Evolutionary conservation across 495 filamentous ascomycete species (phyloP).

Genomic region (Delitschia confertaspora): DNA sequence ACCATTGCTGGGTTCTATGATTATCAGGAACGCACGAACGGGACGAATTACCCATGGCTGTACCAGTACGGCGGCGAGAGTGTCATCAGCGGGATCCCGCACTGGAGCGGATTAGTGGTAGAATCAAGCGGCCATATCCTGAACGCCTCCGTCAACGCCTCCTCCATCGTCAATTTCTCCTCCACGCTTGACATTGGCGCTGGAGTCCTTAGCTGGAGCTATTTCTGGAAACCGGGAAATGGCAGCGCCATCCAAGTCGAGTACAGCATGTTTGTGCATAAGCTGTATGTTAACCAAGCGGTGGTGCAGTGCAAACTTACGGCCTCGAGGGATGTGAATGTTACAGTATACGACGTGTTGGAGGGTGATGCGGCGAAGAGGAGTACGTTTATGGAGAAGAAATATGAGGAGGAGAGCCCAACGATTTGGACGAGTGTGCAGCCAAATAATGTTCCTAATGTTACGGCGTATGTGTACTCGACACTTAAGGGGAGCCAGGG

Average conservation of each 20-base stretch:
- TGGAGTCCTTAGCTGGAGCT: slow-evolving; percentile 55
- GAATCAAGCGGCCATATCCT: slow-evolving; percentile 49
- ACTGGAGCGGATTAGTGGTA: slow-evolving; percentile 55
- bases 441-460: slow-evolving; percentile 46
- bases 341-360: slow-evolving; percentile 49
- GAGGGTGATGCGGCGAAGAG: slow-evolving; percentile 52
- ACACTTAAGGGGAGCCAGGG: slow-evolving; percentile 34
- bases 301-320: slow-evolving; percentile 51
- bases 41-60: slow-evolving; percentile 65
- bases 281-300: slow-evolving; percentile 53
- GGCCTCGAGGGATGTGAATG: slow-evolving; percentile 41
- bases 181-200: slow-evolving; percentile 55
- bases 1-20: slow-evolving; percentile 70
- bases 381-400: slow-evolving; percentile 46
- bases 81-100: slow-evolving; percentile 65
- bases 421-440: slow-evolving; percentile 51
- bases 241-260: slow-evolving; percentile 43
- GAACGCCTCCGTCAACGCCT: slow-evolving; percentile 53
- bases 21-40: slow-evolving; percentile 50
- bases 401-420: slow-evolving; percentile 38
- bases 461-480: slow-evolving; percentile 54
- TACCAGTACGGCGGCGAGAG: slow-evolving; percentile 63
- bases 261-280: slow-evolving; percentile 54
- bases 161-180: slow-evolving; percentile 51
- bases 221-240: slow-evolving; percentile 53